Evolutionary conservation across 2,329 filamentous ascomycete species (phyloP), one percentile per base, ranked within the genome.

Genomic region (Thelonectria olida): DNA sequence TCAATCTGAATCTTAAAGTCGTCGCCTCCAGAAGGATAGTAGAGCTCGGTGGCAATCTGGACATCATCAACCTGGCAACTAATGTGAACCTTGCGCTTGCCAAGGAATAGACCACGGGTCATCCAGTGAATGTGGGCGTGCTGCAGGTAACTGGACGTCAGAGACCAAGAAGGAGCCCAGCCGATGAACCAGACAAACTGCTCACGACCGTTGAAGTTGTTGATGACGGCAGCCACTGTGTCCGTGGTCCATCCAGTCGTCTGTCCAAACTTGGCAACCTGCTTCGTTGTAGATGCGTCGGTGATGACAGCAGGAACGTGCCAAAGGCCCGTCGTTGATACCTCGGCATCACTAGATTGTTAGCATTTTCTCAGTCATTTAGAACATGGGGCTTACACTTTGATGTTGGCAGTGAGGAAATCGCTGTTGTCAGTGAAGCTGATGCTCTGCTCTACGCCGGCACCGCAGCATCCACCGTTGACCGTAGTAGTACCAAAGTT

Each of bases 161-260:
- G 53, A 8, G 64, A 65, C 64, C 64, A 66, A 19, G 54, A 36
- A 7, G 57, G 59, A 22, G 62, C 64, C 64, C 64, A 66, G 15
- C 64, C 53, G 7, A 66, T 56, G 38, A 66, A 66, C 64, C 64
- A 66, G 17, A 66, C 64, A 9, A 66, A 57, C 53, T 66, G 64
- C 50, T 66, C 64, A 12, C 64, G 64, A 3, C 64, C 64, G 22
- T 48, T 45, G 10, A 66, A 66, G 20, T 36, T 56, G 42, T 66
- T 66, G 53, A 66, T 66, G 47, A 66, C 50, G 10, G 27, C 64
- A 4, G 64, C 64, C 13, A 66, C 64, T 15, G 49, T 63, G n/a
- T 66, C 60, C 13, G 39, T 38, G 8, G 36, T 23, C n/a, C 61
- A 61, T 15, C 56, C 53, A 20, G 49, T 52, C 12, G 59, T 60